These are phyloP conservation scores for Lactarius indigo DNA, from an alignment of 768 basidiomycete species.

Conservation along the genomic window DNA sequence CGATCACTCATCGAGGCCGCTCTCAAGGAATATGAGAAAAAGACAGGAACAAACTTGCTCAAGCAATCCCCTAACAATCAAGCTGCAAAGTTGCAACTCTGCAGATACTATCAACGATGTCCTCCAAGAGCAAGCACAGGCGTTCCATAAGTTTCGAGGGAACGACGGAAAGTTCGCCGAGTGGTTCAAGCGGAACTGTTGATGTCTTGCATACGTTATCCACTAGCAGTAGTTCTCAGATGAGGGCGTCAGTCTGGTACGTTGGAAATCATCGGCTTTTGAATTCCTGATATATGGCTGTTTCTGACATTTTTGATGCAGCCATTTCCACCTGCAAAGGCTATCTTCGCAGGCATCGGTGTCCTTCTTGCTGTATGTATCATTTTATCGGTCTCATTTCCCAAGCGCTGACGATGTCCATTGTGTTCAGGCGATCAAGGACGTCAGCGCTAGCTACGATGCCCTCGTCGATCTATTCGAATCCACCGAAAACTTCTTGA, in stretches of 20 bases:
- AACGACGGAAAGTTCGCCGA: not conserved
- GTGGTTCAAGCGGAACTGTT: no score
- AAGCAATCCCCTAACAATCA: not conserved
- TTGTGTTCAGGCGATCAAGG: not conserved
- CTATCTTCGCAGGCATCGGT: not conserved
- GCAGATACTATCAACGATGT: not conserved
- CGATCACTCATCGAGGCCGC: not conserved
- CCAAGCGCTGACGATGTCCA: not conserved
- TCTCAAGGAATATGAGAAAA: not conserved
- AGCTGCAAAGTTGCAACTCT: not conserved
- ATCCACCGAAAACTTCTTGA: not conserved
- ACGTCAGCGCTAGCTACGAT: not conserved
- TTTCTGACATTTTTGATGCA: not conserved
- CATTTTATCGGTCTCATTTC: not conserved
- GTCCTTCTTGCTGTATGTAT: not conserved
- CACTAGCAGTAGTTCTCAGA: not conserved
- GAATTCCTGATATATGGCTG: not conserved
- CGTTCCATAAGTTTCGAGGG: not conserved
- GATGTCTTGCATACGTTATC: not conserved
- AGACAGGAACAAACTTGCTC: not conserved
- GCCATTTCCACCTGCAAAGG: not conserved
- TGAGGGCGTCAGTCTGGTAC: not conserved
- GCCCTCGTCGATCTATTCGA: not conserved
- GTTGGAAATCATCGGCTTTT: not conserved
- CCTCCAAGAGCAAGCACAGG: not conserved